Percentiles rank a stretch among this genome's conserved stretches.
These are phyloP conservation scores for Hypoxylon sp. DNA, from an alignment of 2,329 filamentous ascomycete species.

Conservation along the genomic window DNA sequence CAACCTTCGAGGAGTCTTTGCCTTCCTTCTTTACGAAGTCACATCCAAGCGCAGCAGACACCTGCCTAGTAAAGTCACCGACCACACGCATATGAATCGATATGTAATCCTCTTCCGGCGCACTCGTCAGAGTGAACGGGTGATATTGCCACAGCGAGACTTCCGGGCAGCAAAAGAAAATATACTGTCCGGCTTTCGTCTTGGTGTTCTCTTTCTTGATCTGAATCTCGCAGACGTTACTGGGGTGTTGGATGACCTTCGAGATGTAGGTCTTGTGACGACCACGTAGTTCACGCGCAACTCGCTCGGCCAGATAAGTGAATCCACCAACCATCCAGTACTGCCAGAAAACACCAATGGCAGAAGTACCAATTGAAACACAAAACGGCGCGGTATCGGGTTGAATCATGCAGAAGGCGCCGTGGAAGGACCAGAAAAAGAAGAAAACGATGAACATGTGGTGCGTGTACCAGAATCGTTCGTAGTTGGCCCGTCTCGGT, in stretches of 20 bases:
- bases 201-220: constrained; percentile 92
- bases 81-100: constrained; percentile 87
- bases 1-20: constrained; percentile 74
- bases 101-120: constrained; percentile 91
- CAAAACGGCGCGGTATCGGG: constrained; percentile 86
- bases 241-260: constrained; percentile 90
- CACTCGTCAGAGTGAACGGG: constrained; percentile 87
- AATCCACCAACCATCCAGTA: constrained; percentile 91
- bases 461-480: constrained; percentile 92
- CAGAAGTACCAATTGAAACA: constrained; percentile 74
- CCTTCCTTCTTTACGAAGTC: constrained; percentile 73
- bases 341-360: constrained; percentile 87
- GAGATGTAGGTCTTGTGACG: constrained; percentile 88
- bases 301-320: constrained; percentile 83
- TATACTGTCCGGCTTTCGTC: constrained; percentile 87
- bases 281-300: constrained; percentile 83
- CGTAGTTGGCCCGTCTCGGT: constrained; percentile 84
- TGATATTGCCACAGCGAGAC: constrained; percentile 92
- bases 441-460: constrained; percentile 92
- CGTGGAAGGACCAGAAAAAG: constrained; percentile 91
- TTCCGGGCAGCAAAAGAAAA: constrained; percentile 89
- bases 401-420: constrained; percentile 92
- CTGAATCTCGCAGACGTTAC: constrained; percentile 91
- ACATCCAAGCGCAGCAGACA: constrained; percentile 81
- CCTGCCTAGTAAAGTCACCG: constrained; percentile 83